Conservation (phyloP, 129 eudicot genomes). For the Chrysanthemum seticuspe region DNA sequence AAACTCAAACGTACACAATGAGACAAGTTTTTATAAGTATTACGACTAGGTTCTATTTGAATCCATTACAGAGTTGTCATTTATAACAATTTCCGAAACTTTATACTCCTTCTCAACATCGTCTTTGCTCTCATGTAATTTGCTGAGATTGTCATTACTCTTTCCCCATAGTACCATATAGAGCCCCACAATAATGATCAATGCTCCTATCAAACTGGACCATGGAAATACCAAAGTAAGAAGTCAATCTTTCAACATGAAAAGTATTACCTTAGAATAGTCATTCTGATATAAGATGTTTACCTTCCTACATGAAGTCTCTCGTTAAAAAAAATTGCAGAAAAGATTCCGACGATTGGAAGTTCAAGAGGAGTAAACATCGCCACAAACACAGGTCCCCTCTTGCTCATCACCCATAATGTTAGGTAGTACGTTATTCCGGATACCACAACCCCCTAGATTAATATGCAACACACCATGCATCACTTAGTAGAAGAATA, state of each 20-base stretch:
- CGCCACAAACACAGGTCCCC: slow-evolving; percentile 32
- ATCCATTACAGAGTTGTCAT: too few relatives aligned
- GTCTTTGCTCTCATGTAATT: too few relatives aligned
- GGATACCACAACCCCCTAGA: slow-evolving; percentile 28
- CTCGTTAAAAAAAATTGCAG: slow-evolving; percentile 28
- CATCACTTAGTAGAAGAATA: neutral
- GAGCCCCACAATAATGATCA: slow-evolving; percentile 31
- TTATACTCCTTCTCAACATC: too few relatives aligned
- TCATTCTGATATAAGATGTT: neutral
- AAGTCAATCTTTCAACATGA: neutral
- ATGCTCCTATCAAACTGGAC: slow-evolving; percentile 30
- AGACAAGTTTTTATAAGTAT: too few relatives aligned
- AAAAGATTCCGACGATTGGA: slow-evolving; percentile 23
- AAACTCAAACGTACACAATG: too few relatives aligned
- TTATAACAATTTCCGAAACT: too few relatives aligned
- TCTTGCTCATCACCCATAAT: slow-evolving; percentile 27
- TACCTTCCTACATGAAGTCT: slow-evolving; percentile 32
- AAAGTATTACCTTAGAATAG: neutral
- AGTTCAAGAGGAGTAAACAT: slow-evolving; percentile 35
- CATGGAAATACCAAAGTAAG: neutral
- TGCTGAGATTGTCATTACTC: slow-evolving; percentile 6
- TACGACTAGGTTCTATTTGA: too few relatives aligned
- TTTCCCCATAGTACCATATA: slow-evolving; percentile 37
- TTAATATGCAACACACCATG: neutral
- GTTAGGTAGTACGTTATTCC: slow-evolving; percentile 22